These are phyloP conservation scores for Leishmania tarentolae DNA, from an alignment of 208 protist species.

Conservation along the genomic window DNA sequence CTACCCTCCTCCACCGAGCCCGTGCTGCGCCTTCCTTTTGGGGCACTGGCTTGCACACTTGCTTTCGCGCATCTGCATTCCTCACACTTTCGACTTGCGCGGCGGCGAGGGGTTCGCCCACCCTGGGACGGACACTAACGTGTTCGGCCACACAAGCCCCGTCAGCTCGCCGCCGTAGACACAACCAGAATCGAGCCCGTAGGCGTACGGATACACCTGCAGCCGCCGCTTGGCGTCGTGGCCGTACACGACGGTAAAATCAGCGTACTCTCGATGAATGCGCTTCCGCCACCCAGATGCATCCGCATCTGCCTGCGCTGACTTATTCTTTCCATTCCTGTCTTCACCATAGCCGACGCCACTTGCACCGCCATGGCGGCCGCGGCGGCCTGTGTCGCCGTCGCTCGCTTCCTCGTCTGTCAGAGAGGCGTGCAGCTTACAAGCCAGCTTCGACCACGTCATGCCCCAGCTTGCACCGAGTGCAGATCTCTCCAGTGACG, in stretches of 20 bases:
- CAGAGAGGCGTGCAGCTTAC: constrained; percentile 5
- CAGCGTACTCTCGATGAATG: constrained; percentile 21
- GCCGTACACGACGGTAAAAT: constrained; percentile 58
- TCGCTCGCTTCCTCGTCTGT: background rate
- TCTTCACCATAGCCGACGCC: background rate
- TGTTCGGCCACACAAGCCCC: constrained; percentile 49
- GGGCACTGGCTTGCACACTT: too few relatives aligned
- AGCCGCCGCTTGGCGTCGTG: constrained; percentile 77
- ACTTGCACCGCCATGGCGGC: background rate
- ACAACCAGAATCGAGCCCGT: constrained; percentile 80
- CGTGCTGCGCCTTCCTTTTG: background rate
- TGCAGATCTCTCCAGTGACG: constrained; percentile 33
- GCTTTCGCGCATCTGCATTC: background rate
- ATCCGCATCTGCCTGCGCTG: constrained; percentile 7
- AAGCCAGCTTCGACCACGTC: constrained; percentile 43
- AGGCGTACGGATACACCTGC: constrained; percentile 61
- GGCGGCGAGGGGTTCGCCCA: constrained; percentile 13
- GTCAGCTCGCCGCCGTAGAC: constrained; percentile 69
- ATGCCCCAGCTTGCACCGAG: constrained; percentile 49
- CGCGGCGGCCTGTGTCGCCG: background rate
- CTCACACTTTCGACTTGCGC: constrained; percentile 29
- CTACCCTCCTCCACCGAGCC: background rate
- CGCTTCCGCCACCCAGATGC: constrained; percentile 11
- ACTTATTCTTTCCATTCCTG: background rate
- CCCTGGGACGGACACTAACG: constrained; percentile 59